Conservation (phyloP, 306 rosid genomes). For the Quercus wislizeni region DNA sequence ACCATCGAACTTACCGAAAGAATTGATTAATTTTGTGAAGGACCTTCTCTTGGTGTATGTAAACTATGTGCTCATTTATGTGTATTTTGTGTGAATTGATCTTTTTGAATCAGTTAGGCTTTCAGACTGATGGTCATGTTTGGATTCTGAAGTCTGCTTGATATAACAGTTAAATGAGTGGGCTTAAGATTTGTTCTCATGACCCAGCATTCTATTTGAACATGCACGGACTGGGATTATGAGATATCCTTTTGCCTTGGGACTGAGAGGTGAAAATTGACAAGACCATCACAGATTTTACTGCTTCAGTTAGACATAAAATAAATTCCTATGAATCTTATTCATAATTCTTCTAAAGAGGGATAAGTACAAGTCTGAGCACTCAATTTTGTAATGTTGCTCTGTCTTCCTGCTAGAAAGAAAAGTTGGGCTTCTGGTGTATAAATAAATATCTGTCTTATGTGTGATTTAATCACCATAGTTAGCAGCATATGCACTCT, state of each 20-base stretch:
- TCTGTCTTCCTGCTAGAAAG: background rate
- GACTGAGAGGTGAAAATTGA: background rate
- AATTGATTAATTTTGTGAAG: constrained; percentile 37
- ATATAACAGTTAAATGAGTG: background rate
- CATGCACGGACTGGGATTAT: background rate
- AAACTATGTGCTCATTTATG: background rate
- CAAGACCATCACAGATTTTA: background rate
- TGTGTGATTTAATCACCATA: background rate
- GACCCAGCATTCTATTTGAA: background rate
- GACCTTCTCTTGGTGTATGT: background rate
- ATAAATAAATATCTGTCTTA: background rate
- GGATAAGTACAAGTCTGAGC: background rate
- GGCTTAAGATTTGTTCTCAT: background rate
- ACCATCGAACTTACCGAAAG: constrained; percentile 51
- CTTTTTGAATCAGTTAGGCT: background rate
- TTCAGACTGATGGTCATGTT: constrained; percentile 6
- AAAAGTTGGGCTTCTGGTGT: background rate
- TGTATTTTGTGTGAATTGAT: background rate
- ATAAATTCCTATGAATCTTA: background rate
- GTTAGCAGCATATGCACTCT: background rate
- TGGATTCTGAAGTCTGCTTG: background rate
- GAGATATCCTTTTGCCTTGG: constrained; percentile 2
- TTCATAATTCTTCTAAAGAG: background rate
- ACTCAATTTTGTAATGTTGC: background rate
- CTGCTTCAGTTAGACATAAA: background rate